Base-by-base conservation (phyloP, 2,329 filamentous ascomycete species). In the Aureobasidium sp. region DNA sequence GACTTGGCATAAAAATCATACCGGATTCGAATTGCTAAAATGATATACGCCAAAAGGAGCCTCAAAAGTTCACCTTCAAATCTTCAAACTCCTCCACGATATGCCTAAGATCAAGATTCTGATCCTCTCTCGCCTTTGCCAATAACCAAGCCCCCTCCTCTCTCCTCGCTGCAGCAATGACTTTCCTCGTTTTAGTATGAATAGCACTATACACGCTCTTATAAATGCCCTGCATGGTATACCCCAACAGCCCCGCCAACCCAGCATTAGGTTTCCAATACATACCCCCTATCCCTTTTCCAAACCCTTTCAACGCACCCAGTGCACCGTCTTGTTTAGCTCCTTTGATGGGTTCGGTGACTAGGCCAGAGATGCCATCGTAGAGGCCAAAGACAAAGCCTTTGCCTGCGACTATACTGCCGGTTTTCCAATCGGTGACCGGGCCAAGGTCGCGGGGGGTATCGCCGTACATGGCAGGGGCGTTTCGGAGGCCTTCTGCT, bases 401-500 rank as follows among this genome's bases (percentile, higher is more conserved):
- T 34, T 62, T 62, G 42, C 49, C 60, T 11, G 49, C 60, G n/a
- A 47, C 52, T 13, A 16, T 16, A 2, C 74, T 75, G 0, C 86
- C 86, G 2, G 84, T 88, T 53, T 79, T 77, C 62, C 88, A 78
- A 1, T 85, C 86, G 1, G 84, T 87, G 37, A 89, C 82, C 5
- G 85, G 79, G 5, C 52, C 52, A 3, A 55, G 11, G 2, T 79
- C 79, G 1, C 85, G 85, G 1, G 80, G 78, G 5, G 86, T 80
- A 66, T 89, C 86, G 21, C 86, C 86, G 66, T 88, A 89, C 0
- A 89, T 76, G 1, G 84, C 79, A 1, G 86, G 86, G 0, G 84
- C 85, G 65, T 89, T 89, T 69, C 88, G 86, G 63, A 88, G 88
- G 2, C 86, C 86, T 69, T 88, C 85, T 1, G 83, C 83, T 2